phyloP scores from a whole-genome alignment of 257 asterid species.

The Buddleja alternifolia region DNA sequence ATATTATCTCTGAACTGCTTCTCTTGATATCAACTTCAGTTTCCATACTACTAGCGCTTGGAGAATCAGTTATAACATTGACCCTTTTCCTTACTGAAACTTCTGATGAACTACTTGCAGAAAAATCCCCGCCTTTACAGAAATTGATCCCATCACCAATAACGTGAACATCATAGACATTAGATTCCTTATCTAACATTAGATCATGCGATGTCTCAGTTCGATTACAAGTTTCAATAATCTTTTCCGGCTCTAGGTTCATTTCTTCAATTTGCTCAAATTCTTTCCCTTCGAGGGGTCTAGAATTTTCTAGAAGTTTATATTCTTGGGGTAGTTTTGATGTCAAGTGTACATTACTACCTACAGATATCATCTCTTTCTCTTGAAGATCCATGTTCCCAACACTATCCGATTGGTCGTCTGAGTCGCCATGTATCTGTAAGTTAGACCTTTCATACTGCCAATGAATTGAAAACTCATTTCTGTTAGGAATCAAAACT shows the following conservation, averaged over 20 bases:
- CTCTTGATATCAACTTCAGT: slow-evolving; percentile 39
- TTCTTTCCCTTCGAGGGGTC: slow-evolving; percentile 30
- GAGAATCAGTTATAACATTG: slow-evolving; percentile 17
- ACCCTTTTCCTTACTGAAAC: slow-evolving; percentile 31
- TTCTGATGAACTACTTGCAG: slow-evolving; percentile 20
- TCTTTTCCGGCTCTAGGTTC: slow-evolving; percentile 33
- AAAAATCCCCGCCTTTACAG: slow-evolving; percentile 6
- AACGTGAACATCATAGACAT: slow-evolving; percentile 44
- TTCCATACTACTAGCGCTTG: slow-evolving; percentile 29
- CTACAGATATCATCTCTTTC: slow-evolving; percentile 52
- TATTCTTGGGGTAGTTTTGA: slow-evolving; percentile 32
- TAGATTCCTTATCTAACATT: slow-evolving; percentile 29
- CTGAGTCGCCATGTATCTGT: slow-evolving; percentile 26
- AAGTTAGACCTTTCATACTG: slow-evolving; percentile 25
- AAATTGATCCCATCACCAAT: slow-evolving; percentile 35
- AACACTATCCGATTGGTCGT: slow-evolving; percentile 23
- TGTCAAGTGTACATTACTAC: slow-evolving; percentile 31
- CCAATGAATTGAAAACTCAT: slow-evolving; percentile 28
- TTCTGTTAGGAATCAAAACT: background rate
- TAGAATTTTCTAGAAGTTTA: slow-evolving; percentile 25
- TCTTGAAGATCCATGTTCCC: slow-evolving; percentile 43
- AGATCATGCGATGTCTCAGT: slow-evolving; percentile 17
- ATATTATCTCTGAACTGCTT: slow-evolving; percentile 41
- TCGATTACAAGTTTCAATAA: slow-evolving; percentile 36
- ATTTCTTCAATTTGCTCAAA: slow-evolving; percentile 27